Evolutionary conservation across 2,329 filamentous ascomycete species (phyloP).

Genomic region (Emergomyces pasteurianus): DNA sequence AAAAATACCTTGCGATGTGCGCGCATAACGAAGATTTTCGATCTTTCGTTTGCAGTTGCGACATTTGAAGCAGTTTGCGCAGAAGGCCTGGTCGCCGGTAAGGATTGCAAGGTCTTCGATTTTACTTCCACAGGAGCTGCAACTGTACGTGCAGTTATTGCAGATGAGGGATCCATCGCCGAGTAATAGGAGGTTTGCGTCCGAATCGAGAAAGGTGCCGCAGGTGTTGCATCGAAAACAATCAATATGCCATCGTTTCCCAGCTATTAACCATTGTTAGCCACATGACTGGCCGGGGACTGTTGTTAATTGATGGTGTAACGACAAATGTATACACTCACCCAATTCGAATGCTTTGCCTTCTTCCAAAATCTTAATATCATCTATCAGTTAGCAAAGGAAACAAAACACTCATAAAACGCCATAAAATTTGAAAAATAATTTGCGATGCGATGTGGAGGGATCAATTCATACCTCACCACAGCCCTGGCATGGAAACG

Average conservation of each 20-base stretch:
- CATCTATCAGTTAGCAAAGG: neutral
- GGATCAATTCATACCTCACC: conserved; percentile 54
- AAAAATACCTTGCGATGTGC: conserved; percentile 96
- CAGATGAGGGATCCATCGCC: conserved; percentile 97
- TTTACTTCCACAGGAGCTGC: conserved; percentile 90
- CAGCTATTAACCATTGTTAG: conserved; percentile 46
- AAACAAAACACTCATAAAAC: conserved; percentile 10
- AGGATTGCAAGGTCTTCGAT: conserved; percentile 97
- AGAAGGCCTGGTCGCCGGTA: conserved; percentile 96
- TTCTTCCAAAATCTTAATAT: conserved; percentile 81
- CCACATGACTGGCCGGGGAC: neutral
- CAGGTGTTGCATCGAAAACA: conserved; percentile 98
- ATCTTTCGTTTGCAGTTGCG: conserved; percentile 98
- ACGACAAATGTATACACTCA: conserved; percentile 36
- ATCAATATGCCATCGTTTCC: conserved; percentile 96
- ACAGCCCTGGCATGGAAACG: conserved; percentile 83
- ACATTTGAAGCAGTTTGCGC: conserved; percentile 92
- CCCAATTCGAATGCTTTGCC: conserved; percentile 96
- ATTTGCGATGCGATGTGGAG: conserved; percentile 1
- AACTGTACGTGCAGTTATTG: conserved; percentile 99
- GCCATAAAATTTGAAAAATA: conserved; percentile 7
- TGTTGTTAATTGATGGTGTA: conserved; percentile 8
- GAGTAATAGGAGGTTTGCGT: conserved; percentile 91
- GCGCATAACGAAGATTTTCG: conserved; percentile 92
- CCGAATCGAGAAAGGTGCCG: conserved; percentile 88